These are phyloP conservation scores for Botrytis galanthina DNA, from an alignment of 2,329 filamentous ascomycete genomes.

Conservation along the genomic window DNA sequence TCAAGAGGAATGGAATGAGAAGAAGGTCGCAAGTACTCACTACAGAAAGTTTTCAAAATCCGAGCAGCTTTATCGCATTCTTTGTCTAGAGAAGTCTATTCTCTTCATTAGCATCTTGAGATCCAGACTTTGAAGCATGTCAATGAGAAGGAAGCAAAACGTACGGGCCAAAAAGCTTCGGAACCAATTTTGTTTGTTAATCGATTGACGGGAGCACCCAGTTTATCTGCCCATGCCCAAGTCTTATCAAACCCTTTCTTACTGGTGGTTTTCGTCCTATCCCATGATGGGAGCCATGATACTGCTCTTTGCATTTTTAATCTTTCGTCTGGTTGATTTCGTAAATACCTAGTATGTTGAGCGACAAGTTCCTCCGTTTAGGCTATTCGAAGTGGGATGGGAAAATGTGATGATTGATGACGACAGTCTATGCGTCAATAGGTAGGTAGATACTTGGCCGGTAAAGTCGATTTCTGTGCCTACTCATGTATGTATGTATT, in stretches of 20 bases:
- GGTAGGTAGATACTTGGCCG: not conserved
- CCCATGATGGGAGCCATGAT: slow-evolving; percentile 47
- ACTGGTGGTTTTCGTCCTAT: slow-evolving; percentile 51
- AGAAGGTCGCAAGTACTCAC: slow-evolving; percentile 48
- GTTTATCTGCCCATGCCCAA: slow-evolving; percentile 65
- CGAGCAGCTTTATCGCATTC: slow-evolving; percentile 89
- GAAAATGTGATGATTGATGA: slow-evolving; percentile 9
- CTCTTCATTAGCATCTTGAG: not conserved
- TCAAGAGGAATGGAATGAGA: slow-evolving; percentile 11
- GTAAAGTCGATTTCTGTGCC: too few species aligned
- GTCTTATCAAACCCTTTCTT: slow-evolving; percentile 74
- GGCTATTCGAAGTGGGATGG: slow-evolving; percentile 18
- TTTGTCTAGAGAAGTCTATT: slow-evolving; percentile 66
- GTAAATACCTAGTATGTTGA: slow-evolving; percentile 24
- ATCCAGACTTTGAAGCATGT: not conserved
- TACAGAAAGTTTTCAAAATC: slow-evolving; percentile 87
- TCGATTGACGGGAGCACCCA: slow-evolving; percentile 72
- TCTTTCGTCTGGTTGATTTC: slow-evolving; percentile 29
- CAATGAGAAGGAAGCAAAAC: not conserved
- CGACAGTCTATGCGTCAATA: slow-evolving; percentile 7
- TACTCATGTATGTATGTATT: not conserved
- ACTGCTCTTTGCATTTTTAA: slow-evolving; percentile 38
- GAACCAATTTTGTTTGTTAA: slow-evolving; percentile 77
- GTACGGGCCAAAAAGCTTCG: slow-evolving; percentile 74
- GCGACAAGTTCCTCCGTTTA: slow-evolving; percentile 11